Conservation (phyloP, 208 protist species). For the Endotrypanum monterogeii region DNA sequence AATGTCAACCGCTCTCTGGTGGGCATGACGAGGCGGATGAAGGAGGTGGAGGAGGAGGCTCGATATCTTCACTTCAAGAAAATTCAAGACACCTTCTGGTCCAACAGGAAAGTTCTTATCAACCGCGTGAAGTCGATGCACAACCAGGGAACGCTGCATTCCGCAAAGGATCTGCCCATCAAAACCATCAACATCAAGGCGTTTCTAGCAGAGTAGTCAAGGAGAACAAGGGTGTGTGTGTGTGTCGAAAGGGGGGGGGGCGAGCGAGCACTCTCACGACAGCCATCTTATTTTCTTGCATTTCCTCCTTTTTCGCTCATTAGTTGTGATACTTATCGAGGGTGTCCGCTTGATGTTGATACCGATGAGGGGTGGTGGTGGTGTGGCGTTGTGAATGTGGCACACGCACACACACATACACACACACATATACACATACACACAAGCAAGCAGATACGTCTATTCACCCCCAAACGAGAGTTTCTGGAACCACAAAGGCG, state of each 20-base stretch:
- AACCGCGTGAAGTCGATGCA: slow-evolving; percentile 92
- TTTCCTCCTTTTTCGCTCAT: no score
- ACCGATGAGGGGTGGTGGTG: not conserved
- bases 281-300: not conserved
- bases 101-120: slow-evolving; percentile 87
- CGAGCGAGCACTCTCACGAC: not conserved
- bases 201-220: slow-evolving; percentile 61
- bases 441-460: no score
- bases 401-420: not conserved
- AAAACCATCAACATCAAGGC: slow-evolving; percentile 89
- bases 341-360: not conserved
- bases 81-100: slow-evolving; percentile 91
- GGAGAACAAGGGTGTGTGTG: not conserved
- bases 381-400: not conserved
- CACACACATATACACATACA: no score
- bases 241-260: not conserved
- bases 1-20: slow-evolving; percentile 91
- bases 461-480: not conserved
- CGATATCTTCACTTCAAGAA: slow-evolving; percentile 88
- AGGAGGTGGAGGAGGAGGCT: slow-evolving; percentile 87
- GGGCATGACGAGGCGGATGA: slow-evolving; percentile 87
- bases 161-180: slow-evolving; percentile 79
- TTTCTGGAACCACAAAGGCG: not conserved
- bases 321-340: not conserved
- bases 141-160: slow-evolving; percentile 77